Conservation (phyloP, 768 basidiomycete genomes). For the Cystofilobasidium ferigula region DNA sequence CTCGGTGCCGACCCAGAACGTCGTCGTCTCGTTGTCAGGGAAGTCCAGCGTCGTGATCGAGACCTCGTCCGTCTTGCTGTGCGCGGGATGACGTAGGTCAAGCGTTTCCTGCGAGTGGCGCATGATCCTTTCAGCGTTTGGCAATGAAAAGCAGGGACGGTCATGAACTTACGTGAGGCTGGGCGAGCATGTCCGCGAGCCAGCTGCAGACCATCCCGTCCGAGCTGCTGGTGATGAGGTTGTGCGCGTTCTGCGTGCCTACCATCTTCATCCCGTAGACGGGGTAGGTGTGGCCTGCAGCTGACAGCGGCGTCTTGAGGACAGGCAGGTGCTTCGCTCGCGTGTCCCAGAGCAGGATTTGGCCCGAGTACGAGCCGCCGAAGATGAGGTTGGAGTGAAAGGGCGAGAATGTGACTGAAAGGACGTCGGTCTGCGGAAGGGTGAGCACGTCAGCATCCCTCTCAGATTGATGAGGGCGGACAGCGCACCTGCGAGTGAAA, state of each 20-base stretch:
- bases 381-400: conserved; percentile 96
- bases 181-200: conserved; percentile 96
- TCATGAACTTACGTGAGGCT: conserved; percentile 64
- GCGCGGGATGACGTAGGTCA: conserved; percentile 73
- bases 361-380: conserved; percentile 98
- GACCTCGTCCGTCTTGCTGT: conserved; percentile 94
- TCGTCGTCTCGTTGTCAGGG: conserved; percentile 89
- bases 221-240: conserved; percentile 89
- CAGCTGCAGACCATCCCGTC: conserved; percentile 96
- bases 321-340: conserved; percentile 92
- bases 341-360: conserved; percentile 96
- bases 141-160: conserved; percentile 4
- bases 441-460: neutral
- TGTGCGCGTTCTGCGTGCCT: conserved; percentile 97
- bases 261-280: conserved; percentile 98
- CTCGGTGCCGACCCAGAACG: conserved; percentile 96
- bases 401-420: conserved; percentile 92
- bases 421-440: conserved; percentile 74
- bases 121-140: neutral
- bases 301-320: conserved; percentile 88
- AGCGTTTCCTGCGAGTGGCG: conserved; percentile 64
- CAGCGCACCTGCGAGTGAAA: conserved; percentile 87
- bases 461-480: neutral
- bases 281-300: conserved; percentile 94
- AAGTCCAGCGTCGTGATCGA: conserved; percentile 88